These are phyloP conservation scores for Polygonum aviculare DNA, from an alignment of 148 eudicot species.

Conservation along the genomic window DNA sequence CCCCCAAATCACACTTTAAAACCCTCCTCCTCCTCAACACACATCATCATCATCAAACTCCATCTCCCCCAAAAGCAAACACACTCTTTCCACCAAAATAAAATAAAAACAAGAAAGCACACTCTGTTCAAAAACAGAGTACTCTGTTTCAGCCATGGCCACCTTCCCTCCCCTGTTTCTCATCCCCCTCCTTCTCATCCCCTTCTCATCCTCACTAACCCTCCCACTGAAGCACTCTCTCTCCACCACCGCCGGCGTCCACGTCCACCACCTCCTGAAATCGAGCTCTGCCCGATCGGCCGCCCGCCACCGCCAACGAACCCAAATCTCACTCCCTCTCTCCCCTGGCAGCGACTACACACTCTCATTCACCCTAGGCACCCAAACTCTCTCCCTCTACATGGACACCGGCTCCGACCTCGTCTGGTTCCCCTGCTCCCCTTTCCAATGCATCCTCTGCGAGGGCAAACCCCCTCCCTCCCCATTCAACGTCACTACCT, in stretches of 20 bases:
- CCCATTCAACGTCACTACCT: constrained; percentile 42
- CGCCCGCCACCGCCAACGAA: constrained; percentile 26
- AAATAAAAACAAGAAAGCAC: no score
- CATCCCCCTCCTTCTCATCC: background rate
- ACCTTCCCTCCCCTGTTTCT: background rate
- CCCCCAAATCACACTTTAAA: background rate
- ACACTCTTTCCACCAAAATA: no score
- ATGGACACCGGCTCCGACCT: constrained; percentile 94
- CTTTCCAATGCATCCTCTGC: constrained; percentile 76
- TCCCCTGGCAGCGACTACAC: constrained; percentile 81
- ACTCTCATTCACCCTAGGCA: constrained; percentile 48
- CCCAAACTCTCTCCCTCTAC: constrained; percentile 59
- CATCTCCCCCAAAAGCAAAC: no score
- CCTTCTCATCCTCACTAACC: constrained; percentile 8
- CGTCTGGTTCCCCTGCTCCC: constrained; percentile 84
- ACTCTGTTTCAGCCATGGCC: background rate
- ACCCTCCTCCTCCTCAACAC: background rate
- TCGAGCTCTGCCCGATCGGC: constrained; percentile 51
- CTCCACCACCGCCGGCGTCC: constrained; percentile 31
- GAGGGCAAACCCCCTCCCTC: constrained; percentile 47
- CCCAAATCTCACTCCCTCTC: constrained; percentile 70
- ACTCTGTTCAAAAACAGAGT: background rate
- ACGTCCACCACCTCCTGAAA: constrained; percentile 62
- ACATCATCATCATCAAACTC: background rate
- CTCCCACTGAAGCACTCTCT: constrained; percentile 58